Evolutionary conservation across 257 asterid species (phyloP), one percentile per base, ranked within the genome.

Genomic region (Mentha longifolia): DNA sequence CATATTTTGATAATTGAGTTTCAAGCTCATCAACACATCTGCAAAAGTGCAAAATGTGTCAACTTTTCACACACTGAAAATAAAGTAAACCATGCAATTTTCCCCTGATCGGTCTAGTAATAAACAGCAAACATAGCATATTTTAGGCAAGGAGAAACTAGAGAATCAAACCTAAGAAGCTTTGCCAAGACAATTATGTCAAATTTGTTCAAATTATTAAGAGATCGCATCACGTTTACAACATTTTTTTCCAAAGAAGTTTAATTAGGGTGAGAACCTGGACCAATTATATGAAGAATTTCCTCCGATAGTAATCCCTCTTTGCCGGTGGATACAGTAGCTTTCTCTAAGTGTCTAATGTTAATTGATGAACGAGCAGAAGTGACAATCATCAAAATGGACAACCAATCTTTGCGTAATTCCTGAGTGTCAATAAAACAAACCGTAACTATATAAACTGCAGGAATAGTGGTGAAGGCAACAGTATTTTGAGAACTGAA

Each of bases 11-110:
- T 65, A 95, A 83, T 84, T 89, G 97, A 72, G 81, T 80, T 83
- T 89, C 99, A 73, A 92, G 98, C 88, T 95, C 98, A 85, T 95
- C 99, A 68, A 92, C 88, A 54, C 97, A 95, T 82, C 99, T 95
- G 96, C 82, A 82, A 54, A 64, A 65, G 82, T 50, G 76, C 57
- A 68, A 82, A 55, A 65, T 69, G 61, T 62, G 55, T 75, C 61
- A 57, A 71, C 3, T 31, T 41, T 51, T 57, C 67, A 63, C 51
- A 73, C 69, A 72, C 52, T n/a, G 46, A 61, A 60, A 64, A 60
- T 13, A 61, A 73, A 25, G 30, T 74, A 49, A 69, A 71, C 49
- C 67, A 25, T n/a, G 67, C 67, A 13, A 35, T 67, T 64, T 61
- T 22, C 42, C 60, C 35, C 73, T 63, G 39, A 63, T 43, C 45